Evolutionary conservation across 2,329 filamentous ascomycete genomes (phyloP), one percentile per base, ranked within the genome.

Genomic region (Ascochyta viciae-villosae): DNA sequence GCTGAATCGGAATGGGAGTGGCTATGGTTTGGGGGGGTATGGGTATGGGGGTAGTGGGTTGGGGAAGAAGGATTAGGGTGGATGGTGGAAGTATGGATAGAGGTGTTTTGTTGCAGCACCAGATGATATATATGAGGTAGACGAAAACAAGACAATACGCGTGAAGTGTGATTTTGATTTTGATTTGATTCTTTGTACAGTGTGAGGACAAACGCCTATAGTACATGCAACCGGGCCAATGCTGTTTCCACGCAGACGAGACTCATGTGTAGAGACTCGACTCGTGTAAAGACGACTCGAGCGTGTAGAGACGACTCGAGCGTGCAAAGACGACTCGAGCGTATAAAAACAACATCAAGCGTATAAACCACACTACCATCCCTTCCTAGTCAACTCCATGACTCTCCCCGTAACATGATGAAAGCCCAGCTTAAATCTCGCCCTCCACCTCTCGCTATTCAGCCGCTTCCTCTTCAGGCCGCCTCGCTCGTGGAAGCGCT

Each of bases 381-480:
- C 91, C 77, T 95, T 90, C 71, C 80, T 85, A 65, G 85, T 89
- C 78, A 96, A 80, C 73, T 90, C 84, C 70, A 84, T 80, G 6
- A 92, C 90, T 63, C 90, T 81, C 37, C 67, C 72, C 7, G 91
- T 83, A 10, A 86, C 85, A 5, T 83, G 82, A 73, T 80, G 82
- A 76, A 95, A 93, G 4, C 87, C 88, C 29, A 74, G 73, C 80
- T 85, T 87, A 77, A 94, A 95, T 57, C 85, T 83, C 61, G 64
- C 78, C 73, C 85, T 82, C 88, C 89, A 92, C 58, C 90, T 81
- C 80, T 88, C 81, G 57, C 85, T 87, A 74, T 79, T 81, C 64
- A 92, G 76, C 67, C 91, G 84, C 85, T 95, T 96, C 76, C 88
- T 83, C 83, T 90, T 92, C 68, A 91, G 68, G 2, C 91, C 91